Conservation (phyloP, 768 basidiomycete genomes). For the Pulveroboletus sp. region DNA sequence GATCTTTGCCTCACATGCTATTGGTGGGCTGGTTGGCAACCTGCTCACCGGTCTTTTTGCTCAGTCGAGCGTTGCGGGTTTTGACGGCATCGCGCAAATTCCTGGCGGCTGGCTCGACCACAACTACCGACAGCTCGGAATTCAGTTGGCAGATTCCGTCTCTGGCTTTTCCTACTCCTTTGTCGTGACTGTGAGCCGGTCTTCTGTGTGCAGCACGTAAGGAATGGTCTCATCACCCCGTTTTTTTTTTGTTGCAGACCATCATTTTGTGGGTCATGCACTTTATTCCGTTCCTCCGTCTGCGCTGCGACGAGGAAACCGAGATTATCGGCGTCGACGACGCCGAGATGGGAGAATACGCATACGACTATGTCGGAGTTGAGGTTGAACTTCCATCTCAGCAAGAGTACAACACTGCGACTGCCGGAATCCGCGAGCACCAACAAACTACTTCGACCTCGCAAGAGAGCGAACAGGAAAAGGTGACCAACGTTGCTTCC, state of each 20-base stretch:
- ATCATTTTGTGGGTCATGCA: constrained; percentile 88
- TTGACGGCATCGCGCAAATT: constrained; percentile 66
- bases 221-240: background rate
- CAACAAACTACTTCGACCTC: constrained; percentile 26
- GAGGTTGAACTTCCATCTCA: constrained; percentile 45
- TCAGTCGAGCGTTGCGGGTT: constrained; percentile 69
- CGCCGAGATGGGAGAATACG: constrained; percentile 84
- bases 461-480: constrained; percentile 28
- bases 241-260: constrained; percentile 38
- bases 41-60: constrained; percentile 87
- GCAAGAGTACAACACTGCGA: constrained; percentile 27
- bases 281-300: constrained; percentile 70
- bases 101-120: constrained; percentile 87
- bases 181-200: constrained; percentile 59
- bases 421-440: constrained; percentile 33
- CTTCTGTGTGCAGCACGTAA: background rate
- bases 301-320: constrained; percentile 60
- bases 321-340: constrained; percentile 88
- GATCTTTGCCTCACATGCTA: constrained; percentile 84
- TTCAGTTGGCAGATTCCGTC: constrained; percentile 74
- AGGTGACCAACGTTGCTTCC: constrained; percentile 4
- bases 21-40: constrained; percentile 80
- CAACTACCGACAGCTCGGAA: constrained; percentile 76
- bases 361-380: constrained; percentile 81
- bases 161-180: constrained; percentile 69